These are phyloP conservation scores for Fragilariopsis cylindrus DNA, from an alignment of 108 stramenopile species.

Conservation along the genomic window DNA sequence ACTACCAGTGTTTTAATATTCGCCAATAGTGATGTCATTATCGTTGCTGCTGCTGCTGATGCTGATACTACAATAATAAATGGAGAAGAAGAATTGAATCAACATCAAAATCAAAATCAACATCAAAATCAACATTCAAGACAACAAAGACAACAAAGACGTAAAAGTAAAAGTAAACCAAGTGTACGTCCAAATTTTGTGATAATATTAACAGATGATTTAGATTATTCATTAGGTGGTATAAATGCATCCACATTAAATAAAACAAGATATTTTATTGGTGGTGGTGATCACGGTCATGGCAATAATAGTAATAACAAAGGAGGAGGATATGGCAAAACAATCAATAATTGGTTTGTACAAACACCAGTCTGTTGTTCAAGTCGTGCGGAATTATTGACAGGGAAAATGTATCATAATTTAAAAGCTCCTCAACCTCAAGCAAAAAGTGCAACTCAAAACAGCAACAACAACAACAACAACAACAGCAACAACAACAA, in stretches of 20 bases:
- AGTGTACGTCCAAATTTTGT: constrained; percentile 43
- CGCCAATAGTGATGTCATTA: too few species aligned
- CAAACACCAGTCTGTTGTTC: constrained; percentile 54
- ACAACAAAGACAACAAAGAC: background rate
- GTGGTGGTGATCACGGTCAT: background rate
- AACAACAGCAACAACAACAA: too few species aligned
- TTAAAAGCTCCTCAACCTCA: background rate
- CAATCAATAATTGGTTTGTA: constrained; percentile 44
- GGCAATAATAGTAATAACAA: background rate
- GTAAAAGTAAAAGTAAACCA: too few species aligned
- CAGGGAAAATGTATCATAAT: constrained; percentile 46
- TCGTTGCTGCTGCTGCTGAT: background rate
- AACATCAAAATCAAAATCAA: background rate
- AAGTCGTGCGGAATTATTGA: constrained; percentile 46
- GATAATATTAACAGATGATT: constrained; percentile 53
- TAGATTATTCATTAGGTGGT: constrained; percentile 46
- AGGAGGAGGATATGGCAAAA: constrained; percentile 16
- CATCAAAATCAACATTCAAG: background rate
- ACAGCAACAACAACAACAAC: background rate
- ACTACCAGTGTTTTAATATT: too few species aligned
- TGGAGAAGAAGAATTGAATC: background rate
- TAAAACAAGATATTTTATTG: constrained; percentile 27
- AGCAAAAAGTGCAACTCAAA: background rate
- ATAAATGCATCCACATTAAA: constrained; percentile 35
- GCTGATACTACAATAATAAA: background rate